These are phyloP conservation scores for Diutina sp. DNA, from an alignment of 1,139 yeast genomes.

Conservation along the genomic window DNA sequence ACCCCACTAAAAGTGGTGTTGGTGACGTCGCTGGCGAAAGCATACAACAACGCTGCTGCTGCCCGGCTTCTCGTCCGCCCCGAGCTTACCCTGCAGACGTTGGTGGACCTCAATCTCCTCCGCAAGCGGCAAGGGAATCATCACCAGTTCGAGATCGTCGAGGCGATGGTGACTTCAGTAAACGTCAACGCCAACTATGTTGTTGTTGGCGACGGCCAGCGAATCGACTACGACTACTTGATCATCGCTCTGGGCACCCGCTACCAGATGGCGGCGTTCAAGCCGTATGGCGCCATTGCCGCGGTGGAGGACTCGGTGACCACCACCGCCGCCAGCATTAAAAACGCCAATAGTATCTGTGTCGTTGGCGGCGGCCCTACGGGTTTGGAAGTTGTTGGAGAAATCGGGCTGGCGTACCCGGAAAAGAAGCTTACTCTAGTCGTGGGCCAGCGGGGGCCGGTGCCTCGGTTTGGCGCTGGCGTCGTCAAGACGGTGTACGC, in stretches of 20 bases:
- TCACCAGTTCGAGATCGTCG: slow-evolving; percentile 9
- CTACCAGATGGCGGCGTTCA: slow-evolving; percentile 6
- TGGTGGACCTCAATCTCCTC: slow-evolving; percentile 11
- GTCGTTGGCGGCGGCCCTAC: slow-evolving; percentile 29
- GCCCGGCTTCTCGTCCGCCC: slow-evolving; percentile 21
- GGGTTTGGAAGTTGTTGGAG: slow-evolving; percentile 27
- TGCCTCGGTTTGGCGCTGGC: slow-evolving; percentile 7
- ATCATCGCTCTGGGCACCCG: slow-evolving; percentile 22
- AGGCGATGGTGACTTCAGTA: slow-evolving; percentile 12
- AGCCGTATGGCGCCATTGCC: slow-evolving; percentile 4
- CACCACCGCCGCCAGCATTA: slow-evolving; percentile 6
- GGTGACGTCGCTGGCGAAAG: slow-evolving; percentile 11
- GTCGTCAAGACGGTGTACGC: slow-evolving; percentile 9
- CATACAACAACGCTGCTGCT: slow-evolving; percentile 13
- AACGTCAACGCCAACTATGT: slow-evolving; percentile 11
- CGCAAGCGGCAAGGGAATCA: slow-evolving; percentile 9
- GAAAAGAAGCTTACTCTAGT: slow-evolving; percentile 15
- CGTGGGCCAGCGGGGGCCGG: slow-evolving; percentile 16
- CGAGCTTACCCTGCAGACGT: slow-evolving; percentile 8
- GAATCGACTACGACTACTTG: slow-evolving; percentile 16
- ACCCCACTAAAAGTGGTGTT: slow-evolving; percentile 7
- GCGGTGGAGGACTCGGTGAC: slow-evolving; percentile 4
- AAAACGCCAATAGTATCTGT: slow-evolving; percentile 15
- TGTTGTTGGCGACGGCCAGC: slow-evolving; percentile 4
- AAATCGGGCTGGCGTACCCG: slow-evolving; percentile 13